Evolutionary conservation across 148 eudicot genomes (phyloP), one percentile per base, ranked within the genome.

Genomic region (Oxyria digyna): DNA sequence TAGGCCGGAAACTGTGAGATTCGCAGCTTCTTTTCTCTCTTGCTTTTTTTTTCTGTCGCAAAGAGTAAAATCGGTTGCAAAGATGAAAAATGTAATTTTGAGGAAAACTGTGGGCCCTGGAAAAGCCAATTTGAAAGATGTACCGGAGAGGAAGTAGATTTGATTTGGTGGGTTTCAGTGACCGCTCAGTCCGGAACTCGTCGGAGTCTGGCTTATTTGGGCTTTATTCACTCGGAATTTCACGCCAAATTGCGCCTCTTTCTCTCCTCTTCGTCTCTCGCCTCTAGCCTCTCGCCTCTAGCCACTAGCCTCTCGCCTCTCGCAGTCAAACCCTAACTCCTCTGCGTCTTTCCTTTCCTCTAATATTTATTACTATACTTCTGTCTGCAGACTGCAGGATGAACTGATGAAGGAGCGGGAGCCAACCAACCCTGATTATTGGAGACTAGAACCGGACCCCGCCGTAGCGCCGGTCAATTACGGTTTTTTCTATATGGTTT

Each of bases 121-220:
- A 45, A 66, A 37, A 37, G 7, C 6, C 21, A 6, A 66, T 66
- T 37, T 9, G 29, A 24, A 29, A 26, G 57, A 42, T 67, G 76
- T 76, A 76, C 70, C 82, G 79, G 79, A 76, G 77, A 75, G 35
- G 37, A 43, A 50, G 26, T 74, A 69, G 45, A 11, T 45, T 6
- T 66, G 31, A 9, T 63, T 63, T 71, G 72, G 69, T 70, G 71
- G 74, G 72, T 75, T 71, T 46, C 33, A 35, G 27, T 62, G 76
- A 70, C 52, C 49, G 68, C 42, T 70, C 67, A 74, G 68, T 55
- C 67, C 76, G 67, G 74, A 73, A 75, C 73, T 79, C 76, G 76
- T 69, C 82, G 82, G 82, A 79, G 75, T 76, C 74, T 76, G 79
- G 62, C 50, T 72, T 42, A 31, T 68, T 29, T 63, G 49, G 42